Conservation (phyloP, 805 yeast species). For the Kockiozyma suomiensis region DNA sequence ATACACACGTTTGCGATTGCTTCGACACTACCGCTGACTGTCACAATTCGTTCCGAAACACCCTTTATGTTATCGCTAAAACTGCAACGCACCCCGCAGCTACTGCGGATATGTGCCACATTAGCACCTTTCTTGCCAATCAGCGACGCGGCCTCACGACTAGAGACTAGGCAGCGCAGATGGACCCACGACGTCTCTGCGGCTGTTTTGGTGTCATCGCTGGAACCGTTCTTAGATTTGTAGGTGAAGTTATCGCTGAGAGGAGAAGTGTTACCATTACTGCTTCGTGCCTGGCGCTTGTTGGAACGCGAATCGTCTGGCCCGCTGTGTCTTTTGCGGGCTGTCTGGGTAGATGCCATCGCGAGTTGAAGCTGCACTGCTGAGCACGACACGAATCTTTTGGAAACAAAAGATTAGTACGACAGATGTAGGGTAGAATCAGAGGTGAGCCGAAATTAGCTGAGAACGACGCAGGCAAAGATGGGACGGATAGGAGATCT, state of each 20-base stretch:
- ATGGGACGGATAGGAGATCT: not conserved
- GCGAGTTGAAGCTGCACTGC: not conserved
- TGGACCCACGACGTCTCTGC: conserved; percentile 17
- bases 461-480: not conserved
- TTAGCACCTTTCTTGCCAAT: conserved; percentile 26
- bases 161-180: conserved; percentile 24
- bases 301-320: conserved; percentile 5
- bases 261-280: not conserved
- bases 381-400: not conserved
- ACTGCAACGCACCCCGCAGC: conserved; percentile 18
- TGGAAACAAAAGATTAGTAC: too few relatives aligned
- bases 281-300: conserved; percentile 10
- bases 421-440: not conserved
- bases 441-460: too few relatives aligned
- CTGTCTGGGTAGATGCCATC: not conserved
- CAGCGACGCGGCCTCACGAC: conserved; percentile 31
- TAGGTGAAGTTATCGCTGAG: not conserved
- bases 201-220: not conserved
- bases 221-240: not conserved
- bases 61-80: conserved; percentile 18
- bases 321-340: conserved; percentile 10
- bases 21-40: conserved; percentile 1
- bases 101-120: conserved; percentile 15
- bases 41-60: conserved; percentile 2
- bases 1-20: not conserved